These are phyloP conservation scores for Serendipita sp. DNA, from an alignment of 768 basidiomycete genomes.

Conservation along the genomic window DNA sequence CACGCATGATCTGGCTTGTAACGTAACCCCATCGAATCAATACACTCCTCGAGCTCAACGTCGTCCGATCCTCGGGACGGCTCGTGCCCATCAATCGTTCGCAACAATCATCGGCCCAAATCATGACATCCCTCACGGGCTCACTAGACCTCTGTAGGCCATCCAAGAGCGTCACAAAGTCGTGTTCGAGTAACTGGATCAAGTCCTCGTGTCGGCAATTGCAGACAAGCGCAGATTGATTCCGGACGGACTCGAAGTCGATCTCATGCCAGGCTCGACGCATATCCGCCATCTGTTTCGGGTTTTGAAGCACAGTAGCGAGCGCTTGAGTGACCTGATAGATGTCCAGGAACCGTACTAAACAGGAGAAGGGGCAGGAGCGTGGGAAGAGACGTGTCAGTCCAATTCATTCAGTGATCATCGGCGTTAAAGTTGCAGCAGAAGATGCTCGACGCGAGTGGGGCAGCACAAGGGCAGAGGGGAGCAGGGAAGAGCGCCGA, in stretches of 20 bases:
- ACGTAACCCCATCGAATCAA: constrained; percentile 88
- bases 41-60: constrained; percentile 75
- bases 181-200: constrained; percentile 68
- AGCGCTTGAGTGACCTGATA: constrained; percentile 84
- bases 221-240: constrained; percentile 85
- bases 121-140: constrained; percentile 75
- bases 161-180: constrained; percentile 66
- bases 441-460: too few species aligned
- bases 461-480: not conserved
- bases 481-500: constrained; percentile 16
- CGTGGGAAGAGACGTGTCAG: not conserved
- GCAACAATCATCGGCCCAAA: constrained; percentile 83
- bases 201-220: constrained; percentile 85
- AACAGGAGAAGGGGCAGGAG: not conserved
- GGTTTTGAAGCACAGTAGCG: constrained; percentile 74
- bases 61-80: constrained; percentile 53
- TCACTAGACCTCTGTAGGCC: constrained; percentile 53
- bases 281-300: constrained; percentile 74
- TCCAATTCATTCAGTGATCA: not conserved
- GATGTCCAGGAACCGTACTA: constrained; percentile 77
- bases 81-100: constrained; percentile 63
- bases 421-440: too few species aligned
- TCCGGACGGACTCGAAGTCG: constrained; percentile 80
- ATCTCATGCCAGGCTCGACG: constrained; percentile 75
- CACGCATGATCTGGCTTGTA: constrained; percentile 84